Evolutionary conservation across 2,329 filamentous ascomycete genomes (phyloP), one percentile per base, ranked within the genome.

Genomic region (Neonectria ditissima): DNA sequence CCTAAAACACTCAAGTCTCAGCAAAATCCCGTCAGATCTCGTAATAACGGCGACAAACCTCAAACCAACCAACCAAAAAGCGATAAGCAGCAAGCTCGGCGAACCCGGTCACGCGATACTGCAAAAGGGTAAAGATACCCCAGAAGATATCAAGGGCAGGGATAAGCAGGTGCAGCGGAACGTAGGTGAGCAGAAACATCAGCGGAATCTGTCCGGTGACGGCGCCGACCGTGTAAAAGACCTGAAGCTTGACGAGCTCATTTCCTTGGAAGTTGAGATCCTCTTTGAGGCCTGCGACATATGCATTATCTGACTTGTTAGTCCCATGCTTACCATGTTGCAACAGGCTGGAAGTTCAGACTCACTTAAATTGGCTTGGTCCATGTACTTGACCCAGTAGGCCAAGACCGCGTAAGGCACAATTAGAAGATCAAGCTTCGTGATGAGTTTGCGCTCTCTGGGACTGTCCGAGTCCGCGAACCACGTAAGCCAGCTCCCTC

Each of bases 121-220:
- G 85, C 3, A 87, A 75, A 9, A 89, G 77, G 0, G 86, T 89
- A 63, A 88, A 85, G 16, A 87, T 73, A 0, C 85, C 85, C 86
- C 86, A 89, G 2, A 77, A 72, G 1, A 87, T 66, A 61, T 87
- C 84, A 64, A 87, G 77, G 9, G 79, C 77, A 0, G 86, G 86
- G 6, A 87, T 80, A 0, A 85, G 67, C 74, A 80, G 86, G 58
- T 81, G 79, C 74, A 87, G 83, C 1, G 83, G 77, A 6, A 78
- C 59, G 16, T 76, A 72, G 16, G 80, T 82, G 62, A 87, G 83
- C 2, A 87, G 73, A 62, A 84, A 85, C 65, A 83, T 78, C 67
- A 86, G 86, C 0, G 84, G 84, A 7, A 87, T 73, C 68, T 85
- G 83, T 5, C 83, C 83, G 0, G 83, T 70, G 1, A 86, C 84